Evolutionary conservation across 306 rosid genomes (phyloP), one percentile per base, ranked within the genome.

Genomic region (Rubus idaeus): DNA sequence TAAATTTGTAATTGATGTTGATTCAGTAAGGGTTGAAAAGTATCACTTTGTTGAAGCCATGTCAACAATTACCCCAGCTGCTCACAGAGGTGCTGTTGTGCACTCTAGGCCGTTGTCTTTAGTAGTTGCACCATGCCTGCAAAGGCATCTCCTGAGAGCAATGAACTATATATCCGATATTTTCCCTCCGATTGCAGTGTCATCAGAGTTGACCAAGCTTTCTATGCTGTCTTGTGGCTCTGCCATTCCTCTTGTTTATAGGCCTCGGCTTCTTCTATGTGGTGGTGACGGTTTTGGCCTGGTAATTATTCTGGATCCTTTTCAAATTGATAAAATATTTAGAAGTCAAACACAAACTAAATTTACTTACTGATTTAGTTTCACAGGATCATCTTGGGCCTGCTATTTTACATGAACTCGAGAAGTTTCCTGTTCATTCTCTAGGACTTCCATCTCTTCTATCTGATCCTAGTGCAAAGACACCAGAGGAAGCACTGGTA

Each of bases 371-470:
- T 89, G 89, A 84, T 89, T 90, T 92, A 95, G 97, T 90, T 87
- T 95, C 82, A 88, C 99, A 95, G 99, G 99, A 95, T 87, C 99
- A 95, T 87, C 89, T 95, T 86, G 99, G 99, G 77, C 99, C 97
- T 76, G 99, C 99, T 45, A 86, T 95, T 86, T 87, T 95, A 81
- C 99, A 95, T 73, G 97, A 95, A 81, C 87, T 95, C 84, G 99
- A 95, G 89, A 95, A 95, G 66, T 95, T 92, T 83, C 99, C 97
- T 17, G 93, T 95, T 71, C 99, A 95, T 84, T 92, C 97, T 44
- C 80, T 92, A 76, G 97, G 97, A 80, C 97, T 95, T 77, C 93
- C 97, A 64, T 90, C 99, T 73, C 92, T 95, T 72, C 90, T 92
- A 69, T 92, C 99, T 52, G 99, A 95, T 89, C 97, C 97, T 17